phyloP scores from a whole-genome alignment of 805 yeast species.

The Teunomyces gatunensis region DNA sequence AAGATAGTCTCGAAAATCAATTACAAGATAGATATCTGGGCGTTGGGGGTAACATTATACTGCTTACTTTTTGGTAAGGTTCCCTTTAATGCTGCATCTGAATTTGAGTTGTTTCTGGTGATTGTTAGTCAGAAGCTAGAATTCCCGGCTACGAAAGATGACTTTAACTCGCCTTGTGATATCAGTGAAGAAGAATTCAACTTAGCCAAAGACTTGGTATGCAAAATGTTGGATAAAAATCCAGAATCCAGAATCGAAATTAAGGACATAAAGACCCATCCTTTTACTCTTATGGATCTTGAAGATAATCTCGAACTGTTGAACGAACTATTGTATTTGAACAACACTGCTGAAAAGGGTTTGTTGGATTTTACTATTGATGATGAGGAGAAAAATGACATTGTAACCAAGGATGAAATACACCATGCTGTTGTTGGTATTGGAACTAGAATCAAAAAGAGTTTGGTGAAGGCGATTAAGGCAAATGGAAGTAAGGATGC shows the following conservation, averaged over 20 bases:
- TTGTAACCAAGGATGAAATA: slow-evolving; percentile 65
- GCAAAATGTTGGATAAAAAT: slow-evolving; percentile 63
- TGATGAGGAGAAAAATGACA: slow-evolving; percentile 34
- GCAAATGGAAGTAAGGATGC: slow-evolving; percentile 24
- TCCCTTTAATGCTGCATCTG: slow-evolving; percentile 86
- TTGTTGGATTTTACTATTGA: slow-evolving; percentile 16
- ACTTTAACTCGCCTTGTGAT: slow-evolving; percentile 38
- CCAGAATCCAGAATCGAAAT: slow-evolving; percentile 69
- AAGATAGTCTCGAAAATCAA: slow-evolving; percentile 53
- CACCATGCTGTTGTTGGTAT: slow-evolving; percentile 81
- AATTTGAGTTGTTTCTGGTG: slow-evolving; percentile 79
- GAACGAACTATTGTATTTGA: slow-evolving; percentile 36
- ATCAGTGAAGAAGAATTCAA: slow-evolving; percentile 43
- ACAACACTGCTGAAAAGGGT: slow-evolving; percentile 15
- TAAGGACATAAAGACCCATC: slow-evolving; percentile 70
- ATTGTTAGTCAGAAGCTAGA: slow-evolving; percentile 62
- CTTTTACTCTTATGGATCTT: slow-evolving; percentile 51
- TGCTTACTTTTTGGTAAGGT: slow-evolving; percentile 84
- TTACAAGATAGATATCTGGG: slow-evolving; percentile 95
- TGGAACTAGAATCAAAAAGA: slow-evolving; percentile 59
- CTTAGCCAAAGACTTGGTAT: slow-evolving; percentile 57
- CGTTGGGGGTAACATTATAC: slow-evolving; percentile 87
- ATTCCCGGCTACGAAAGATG: slow-evolving; percentile 47
- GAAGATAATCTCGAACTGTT: slow-evolving; percentile 34
- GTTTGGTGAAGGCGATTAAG: slow-evolving; percentile 43